These are phyloP conservation scores for Sarcomyxa edulis DNA, from an alignment of 768 basidiomycete genomes.

Conservation along the genomic window DNA sequence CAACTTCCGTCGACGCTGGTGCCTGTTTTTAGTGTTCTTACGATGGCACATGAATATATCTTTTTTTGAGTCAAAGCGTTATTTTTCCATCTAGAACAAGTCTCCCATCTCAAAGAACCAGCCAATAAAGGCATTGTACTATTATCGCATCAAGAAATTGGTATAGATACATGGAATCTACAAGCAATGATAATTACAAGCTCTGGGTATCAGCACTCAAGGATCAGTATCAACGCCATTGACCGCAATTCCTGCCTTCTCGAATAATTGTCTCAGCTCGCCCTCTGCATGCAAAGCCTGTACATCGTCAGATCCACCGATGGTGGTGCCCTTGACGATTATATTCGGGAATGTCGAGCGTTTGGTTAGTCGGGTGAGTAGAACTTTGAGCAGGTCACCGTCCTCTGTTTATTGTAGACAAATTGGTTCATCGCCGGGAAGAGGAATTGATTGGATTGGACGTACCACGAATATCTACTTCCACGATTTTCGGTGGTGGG, in stretches of 20 bases:
- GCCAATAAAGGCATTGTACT: no score
- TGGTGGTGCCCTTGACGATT: slow-evolving; percentile 53
- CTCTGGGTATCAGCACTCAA: no score
- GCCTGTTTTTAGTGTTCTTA: no score
- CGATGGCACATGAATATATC: no score
- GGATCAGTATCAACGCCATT: slow-evolving; percentile 14
- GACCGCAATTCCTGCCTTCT: slow-evolving; percentile 39
- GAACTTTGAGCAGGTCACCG: slow-evolving; percentile 51
- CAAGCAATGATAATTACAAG: no score
- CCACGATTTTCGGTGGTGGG: slow-evolving; percentile 65
- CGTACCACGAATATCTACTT: slow-evolving; percentile 69
- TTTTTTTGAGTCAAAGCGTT: no score
- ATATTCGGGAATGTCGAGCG: slow-evolving; percentile 76
- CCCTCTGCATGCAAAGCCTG: slow-evolving; percentile 44
- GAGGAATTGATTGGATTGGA: slow-evolving; percentile 3
- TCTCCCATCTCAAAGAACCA: no score
- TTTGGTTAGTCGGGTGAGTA: slow-evolving; percentile 61
- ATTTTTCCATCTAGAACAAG: no score
- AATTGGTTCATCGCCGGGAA: neutral
- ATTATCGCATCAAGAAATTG: no score
- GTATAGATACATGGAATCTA: no score
- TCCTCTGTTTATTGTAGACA: slow-evolving; percentile 42
- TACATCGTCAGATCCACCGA: slow-evolving; percentile 66
- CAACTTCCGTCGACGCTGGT: no score
- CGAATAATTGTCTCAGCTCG: slow-evolving; percentile 37